Base-by-base conservation (phyloP, 805 yeast species). In the Grigorovia yakushimaensis region DNA sequence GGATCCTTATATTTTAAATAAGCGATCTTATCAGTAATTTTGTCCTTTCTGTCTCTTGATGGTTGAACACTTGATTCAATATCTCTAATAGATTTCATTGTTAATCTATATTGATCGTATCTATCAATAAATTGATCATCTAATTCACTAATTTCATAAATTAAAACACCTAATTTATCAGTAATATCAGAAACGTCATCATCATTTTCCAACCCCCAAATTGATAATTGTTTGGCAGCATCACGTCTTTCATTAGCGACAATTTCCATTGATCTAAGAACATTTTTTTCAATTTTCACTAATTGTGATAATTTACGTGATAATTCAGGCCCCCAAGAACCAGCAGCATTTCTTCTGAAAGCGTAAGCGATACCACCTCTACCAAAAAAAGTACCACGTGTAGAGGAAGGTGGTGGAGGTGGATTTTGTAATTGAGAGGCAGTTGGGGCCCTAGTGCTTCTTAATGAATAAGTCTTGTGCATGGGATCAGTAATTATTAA, bases 381-480 rank as follows among this genome's bases (percentile, higher is more conserved):
- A 62, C 98, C 98, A 62, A 93, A 91, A 73, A 89, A 91, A 62
- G 82, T 81, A 59, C 82, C 78, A 51, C 75, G 61, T 73, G 88
- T 88, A 61, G 97, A 84, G 47, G 95, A 73, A 30, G 96, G 81
- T 39, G 95, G 82, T 55, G 97, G 98, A 43, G 98, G 98, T 33
- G 98, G 97, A 44, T 85, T 77, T 67, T 84, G 89, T 70, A 91
- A 71, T 72, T 91, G 96, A 56, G 96, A 79, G 51, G 98, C 98
- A 49, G 98, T 89, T 52, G 98, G 98, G 38, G 97, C 98, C 71
- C 96, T 85, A 48, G 83, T 69, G 60, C 88, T 82, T 79, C 98
- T 88, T 71, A 91, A 77, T 35, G 98, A 91, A 73, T 93, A 93
- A 44, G 98, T 91, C 82, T 97, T 85, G 78, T 91, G 97, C 98